These are phyloP conservation scores for Penicillium sp. DNA, from an alignment of 2,329 filamentous ascomycete species.

Conservation along the genomic window DNA sequence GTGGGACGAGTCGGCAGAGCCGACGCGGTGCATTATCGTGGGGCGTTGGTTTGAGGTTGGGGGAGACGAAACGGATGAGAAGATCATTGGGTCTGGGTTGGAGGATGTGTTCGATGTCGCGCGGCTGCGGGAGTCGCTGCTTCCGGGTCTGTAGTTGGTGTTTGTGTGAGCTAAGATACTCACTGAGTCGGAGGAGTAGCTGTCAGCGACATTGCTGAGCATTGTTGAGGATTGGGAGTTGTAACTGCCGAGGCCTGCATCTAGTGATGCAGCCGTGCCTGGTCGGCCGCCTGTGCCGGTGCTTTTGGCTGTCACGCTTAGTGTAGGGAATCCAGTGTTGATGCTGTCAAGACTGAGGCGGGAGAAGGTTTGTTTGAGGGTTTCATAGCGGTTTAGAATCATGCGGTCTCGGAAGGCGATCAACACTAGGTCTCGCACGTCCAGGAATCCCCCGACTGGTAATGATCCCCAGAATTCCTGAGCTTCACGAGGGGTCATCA, in stretches of 20 bases:
- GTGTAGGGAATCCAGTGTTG: constrained; percentile 50
- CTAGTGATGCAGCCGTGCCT: constrained; percentile 72
- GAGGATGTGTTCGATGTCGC: constrained; percentile 81
- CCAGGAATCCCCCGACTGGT: constrained; percentile 62
- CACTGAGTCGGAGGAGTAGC: constrained; percentile 52
- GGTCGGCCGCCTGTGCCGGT: constrained; percentile 56
- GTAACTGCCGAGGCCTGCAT: constrained; percentile 73
- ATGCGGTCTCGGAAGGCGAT: constrained; percentile 85
- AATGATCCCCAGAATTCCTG: constrained; percentile 80
- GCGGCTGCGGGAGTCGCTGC: constrained; percentile 59
- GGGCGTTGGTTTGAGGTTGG: constrained; percentile 28
- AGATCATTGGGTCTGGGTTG: constrained; percentile 45
- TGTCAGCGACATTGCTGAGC: constrained; percentile 63
- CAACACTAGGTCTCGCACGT: constrained; percentile 85
- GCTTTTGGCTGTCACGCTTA: constrained; percentile 43
- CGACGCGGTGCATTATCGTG: constrained; percentile 34
- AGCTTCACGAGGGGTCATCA: constrained; percentile 76
- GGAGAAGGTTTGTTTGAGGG: constrained; percentile 85
- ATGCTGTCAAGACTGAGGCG: constrained; percentile 81
- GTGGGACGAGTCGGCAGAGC: constrained; percentile 51
- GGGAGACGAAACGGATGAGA: constrained; percentile 44
- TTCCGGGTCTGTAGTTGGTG: constrained; percentile 14
- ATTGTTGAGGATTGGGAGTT: constrained; percentile 78
- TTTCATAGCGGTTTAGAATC: constrained; percentile 84
- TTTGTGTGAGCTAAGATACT: constrained; percentile 30